Conservation (phyloP, 192 early-diverging fungal species). For the Cladochytrium replicatum region DNA sequence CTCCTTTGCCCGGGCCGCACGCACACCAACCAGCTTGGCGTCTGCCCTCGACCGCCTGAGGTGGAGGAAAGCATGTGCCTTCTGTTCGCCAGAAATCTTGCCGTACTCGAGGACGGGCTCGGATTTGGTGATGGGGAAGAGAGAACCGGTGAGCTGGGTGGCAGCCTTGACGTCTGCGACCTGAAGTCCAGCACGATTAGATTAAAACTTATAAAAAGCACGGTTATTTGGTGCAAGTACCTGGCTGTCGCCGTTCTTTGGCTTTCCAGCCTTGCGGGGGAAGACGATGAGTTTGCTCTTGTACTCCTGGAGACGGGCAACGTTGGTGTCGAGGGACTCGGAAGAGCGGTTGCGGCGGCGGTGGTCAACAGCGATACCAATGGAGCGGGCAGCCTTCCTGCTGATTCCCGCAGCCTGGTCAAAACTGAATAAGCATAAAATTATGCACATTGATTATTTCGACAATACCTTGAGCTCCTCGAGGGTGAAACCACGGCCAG, state of each 20-base stretch:
- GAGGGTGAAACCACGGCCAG: slow-evolving; percentile 94
- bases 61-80: slow-evolving; percentile 52
- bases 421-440: slow-evolving; percentile 12
- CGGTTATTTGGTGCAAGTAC: slow-evolving; percentile 24
- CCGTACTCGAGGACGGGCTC: slow-evolving; percentile 22
- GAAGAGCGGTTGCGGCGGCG: slow-evolving; percentile 91
- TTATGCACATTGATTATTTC: background rate
- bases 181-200: slow-evolving; percentile 9
- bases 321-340: slow-evolving; percentile 89
- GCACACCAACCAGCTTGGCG: slow-evolving; percentile 61
- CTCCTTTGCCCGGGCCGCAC: slow-evolving; percentile 67
- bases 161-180: slow-evolving; percentile 44
- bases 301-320: slow-evolving; percentile 89
- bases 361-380: slow-evolving; percentile 96
- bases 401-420: slow-evolving; percentile 60
- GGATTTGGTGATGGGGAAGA: slow-evolving; percentile 61
- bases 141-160: slow-evolving; percentile 50
- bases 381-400: slow-evolving; percentile 84
- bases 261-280: slow-evolving; percentile 86
- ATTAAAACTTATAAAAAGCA: background rate
- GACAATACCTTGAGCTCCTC: slow-evolving; percentile 88
- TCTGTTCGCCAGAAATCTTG: slow-evolving; percentile 22
- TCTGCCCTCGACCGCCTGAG: slow-evolving; percentile 72
- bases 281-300: slow-evolving; percentile 92
- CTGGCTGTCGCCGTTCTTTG: slow-evolving; percentile 65